Evolutionary conservation across 2,329 filamentous ascomycete genomes (phyloP).

Genomic region (Cytospora schulzeri): DNA sequence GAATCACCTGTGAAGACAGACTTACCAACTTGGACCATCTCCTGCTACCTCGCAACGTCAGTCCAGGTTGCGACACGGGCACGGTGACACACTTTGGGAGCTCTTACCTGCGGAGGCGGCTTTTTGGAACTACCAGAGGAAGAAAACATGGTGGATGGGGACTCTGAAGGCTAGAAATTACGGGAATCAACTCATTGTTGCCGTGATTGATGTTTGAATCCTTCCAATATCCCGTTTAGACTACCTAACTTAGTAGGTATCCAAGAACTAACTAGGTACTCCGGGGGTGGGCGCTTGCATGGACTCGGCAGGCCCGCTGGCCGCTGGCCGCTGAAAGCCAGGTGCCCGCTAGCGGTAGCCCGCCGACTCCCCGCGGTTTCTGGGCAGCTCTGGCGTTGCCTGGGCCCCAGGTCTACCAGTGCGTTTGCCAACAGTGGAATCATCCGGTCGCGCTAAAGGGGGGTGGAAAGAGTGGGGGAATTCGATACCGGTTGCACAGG

Average conservation of each 20-base stretch:
- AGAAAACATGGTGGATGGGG: conserved; percentile 56
- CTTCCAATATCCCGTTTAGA: conserved; percentile 9
- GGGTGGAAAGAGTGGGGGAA: background rate
- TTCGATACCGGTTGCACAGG: too few relatives aligned
- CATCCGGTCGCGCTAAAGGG: background rate
- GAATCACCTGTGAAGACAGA: conserved; percentile 36
- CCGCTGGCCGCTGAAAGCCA: background rate
- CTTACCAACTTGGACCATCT: conserved; percentile 99
- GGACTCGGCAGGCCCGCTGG: conserved; percentile 2
- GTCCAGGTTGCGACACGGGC: conserved; percentile 33
- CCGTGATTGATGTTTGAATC: conserved; percentile 12
- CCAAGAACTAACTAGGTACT: background rate
- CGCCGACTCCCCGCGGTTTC: background rate
- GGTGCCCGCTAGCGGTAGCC: background rate
- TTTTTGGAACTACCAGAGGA: conserved; percentile 70
- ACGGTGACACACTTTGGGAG: conserved; percentile 24
- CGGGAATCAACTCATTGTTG: conserved; percentile 25
- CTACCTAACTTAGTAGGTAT: too few relatives aligned
- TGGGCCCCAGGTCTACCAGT: background rate
- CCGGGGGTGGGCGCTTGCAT: conserved; percentile 7
- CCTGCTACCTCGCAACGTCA: conserved; percentile 59
- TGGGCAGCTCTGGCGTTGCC: background rate
- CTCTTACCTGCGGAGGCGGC: conserved; percentile 68
- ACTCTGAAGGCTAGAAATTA: background rate
- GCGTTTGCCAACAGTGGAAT: background rate